phyloP scores from a whole-genome alignment of 352 stramenopile genomes.

The Phytophthora pinifolia region DNA sequence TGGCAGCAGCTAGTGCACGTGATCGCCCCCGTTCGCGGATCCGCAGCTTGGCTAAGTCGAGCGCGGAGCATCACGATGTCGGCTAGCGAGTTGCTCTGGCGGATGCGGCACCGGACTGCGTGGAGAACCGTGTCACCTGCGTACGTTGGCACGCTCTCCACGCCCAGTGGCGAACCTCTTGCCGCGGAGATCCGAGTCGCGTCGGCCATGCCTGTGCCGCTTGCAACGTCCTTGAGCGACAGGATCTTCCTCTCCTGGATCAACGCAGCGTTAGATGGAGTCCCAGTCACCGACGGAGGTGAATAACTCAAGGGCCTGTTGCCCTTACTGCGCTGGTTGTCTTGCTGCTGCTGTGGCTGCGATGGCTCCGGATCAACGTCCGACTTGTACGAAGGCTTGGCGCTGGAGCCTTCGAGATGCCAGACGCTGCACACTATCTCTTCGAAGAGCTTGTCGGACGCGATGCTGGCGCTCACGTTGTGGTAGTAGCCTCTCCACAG shows the following conservation, averaged over 20 bases:
- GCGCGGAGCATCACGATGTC: constrained; percentile 55
- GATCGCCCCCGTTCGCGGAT: constrained; percentile 54
- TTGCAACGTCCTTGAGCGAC: constrained; percentile 62
- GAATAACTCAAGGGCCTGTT: constrained; percentile 6
- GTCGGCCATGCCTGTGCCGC: constrained; percentile 27
- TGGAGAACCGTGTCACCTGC: constrained; percentile 46
- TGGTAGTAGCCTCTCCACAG: constrained; percentile 89
- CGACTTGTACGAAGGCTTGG: constrained; percentile 7
- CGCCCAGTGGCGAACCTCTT: neutral
- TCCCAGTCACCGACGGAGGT: neutral
- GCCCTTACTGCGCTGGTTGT: constrained; percentile 13
- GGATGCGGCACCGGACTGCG: constrained; percentile 45
- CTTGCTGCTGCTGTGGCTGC: constrained; percentile 18
- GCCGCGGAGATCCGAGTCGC: constrained; percentile 2
- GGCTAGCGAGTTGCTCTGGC: constrained; percentile 39
- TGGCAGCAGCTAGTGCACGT: constrained; percentile 45
- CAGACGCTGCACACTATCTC: constrained; percentile 90
- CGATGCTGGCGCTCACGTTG: constrained; percentile 88
- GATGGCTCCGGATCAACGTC: constrained; percentile 1
- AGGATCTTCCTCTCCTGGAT: constrained; percentile 45
- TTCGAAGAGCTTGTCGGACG: constrained; percentile 91
- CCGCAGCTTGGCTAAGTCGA: constrained; percentile 46
- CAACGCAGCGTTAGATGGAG: too few relatives aligned
- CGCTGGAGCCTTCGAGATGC: constrained; percentile 36
- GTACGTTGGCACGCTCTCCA: constrained; percentile 4